A percentile compares a stretch with the other conserved stretches of the same genome.
Conservation (phyloP, 179 eudicot species). For the Heliamphora pulchella region DNA sequence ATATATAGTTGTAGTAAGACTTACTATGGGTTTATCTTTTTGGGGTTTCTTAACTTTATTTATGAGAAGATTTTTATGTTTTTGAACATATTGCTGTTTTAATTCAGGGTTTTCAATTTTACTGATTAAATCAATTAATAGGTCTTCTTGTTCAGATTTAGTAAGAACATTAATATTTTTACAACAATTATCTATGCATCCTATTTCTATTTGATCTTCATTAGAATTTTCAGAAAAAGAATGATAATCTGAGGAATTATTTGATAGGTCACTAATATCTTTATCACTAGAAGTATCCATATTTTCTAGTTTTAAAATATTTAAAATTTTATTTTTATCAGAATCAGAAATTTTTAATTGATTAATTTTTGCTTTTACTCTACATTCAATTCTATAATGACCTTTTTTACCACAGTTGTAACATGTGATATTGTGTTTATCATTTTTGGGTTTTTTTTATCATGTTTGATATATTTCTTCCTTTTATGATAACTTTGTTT, state of each 20-base stretch:
- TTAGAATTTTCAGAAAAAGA: not conserved
- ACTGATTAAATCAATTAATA: not conserved
- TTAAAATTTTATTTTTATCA: no score
- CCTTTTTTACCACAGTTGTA: not conserved
- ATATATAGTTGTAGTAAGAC: not conserved
- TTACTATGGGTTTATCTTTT: not conserved
- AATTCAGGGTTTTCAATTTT: not conserved
- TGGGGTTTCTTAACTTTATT: not conserved
- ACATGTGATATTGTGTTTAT: not conserved
- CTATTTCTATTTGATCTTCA: not conserved
- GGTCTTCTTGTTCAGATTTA: no score
- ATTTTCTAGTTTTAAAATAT: no score
- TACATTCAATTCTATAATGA: not conserved
- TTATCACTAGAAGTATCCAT: not conserved
- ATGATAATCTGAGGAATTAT: not conserved
- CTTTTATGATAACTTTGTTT: no score
- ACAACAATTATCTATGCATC: no score
- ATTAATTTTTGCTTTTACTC: not conserved
- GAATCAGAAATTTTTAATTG: not conserved
- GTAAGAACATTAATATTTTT: no score
- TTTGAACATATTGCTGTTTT: not conserved
- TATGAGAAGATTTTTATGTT: not conserved
- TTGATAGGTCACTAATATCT: no score
- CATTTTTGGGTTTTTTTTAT: not conserved
- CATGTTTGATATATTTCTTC: no score